Conservation (phyloP, 1,284 basidiomycete species). For the Microbotryum scabiosae region DNA sequence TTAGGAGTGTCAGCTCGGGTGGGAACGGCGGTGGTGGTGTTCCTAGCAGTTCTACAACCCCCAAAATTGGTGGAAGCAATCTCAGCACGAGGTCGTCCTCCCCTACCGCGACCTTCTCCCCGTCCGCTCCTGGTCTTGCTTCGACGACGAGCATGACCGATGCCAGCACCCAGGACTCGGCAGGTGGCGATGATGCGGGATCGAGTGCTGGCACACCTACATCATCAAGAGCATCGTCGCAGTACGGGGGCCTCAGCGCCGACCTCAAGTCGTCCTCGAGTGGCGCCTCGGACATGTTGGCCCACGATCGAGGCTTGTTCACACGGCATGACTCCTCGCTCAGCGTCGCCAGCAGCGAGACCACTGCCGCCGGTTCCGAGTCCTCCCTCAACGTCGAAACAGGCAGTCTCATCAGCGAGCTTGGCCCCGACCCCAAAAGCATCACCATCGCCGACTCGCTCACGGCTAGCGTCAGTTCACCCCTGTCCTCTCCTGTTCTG, state of each 20-base stretch:
- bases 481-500: constrained; percentile 9
- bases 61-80: background rate
- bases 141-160: background rate
- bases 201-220: too few relatives aligned
- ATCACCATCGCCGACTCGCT: background rate
- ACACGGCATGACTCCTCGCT: too few relatives aligned
- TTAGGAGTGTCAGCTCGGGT: constrained; percentile 13
- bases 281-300: too few relatives aligned
- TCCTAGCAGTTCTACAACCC: too few relatives aligned
- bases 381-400: constrained; percentile 27
- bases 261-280: too few relatives aligned
- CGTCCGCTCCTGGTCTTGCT: background rate
- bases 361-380: constrained; percentile 17
- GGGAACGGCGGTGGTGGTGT: too few relatives aligned
- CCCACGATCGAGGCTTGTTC: too few relatives aligned
- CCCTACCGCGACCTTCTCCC: too few relatives aligned
- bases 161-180: background rate
- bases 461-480: background rate
- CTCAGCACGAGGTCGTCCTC: background rate
- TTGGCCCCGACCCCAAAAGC: background rate
- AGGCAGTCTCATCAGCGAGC: constrained; percentile 18
- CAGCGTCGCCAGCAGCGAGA: too few relatives aligned
- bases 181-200: too few relatives aligned
- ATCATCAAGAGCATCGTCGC: too few relatives aligned
- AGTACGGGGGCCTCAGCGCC: too few relatives aligned